Evolutionary conservation across 176 grass and related monocot species (phyloP), one percentile per base, ranked within the genome.

Genomic region (Tillandsia fasciculata): DNA sequence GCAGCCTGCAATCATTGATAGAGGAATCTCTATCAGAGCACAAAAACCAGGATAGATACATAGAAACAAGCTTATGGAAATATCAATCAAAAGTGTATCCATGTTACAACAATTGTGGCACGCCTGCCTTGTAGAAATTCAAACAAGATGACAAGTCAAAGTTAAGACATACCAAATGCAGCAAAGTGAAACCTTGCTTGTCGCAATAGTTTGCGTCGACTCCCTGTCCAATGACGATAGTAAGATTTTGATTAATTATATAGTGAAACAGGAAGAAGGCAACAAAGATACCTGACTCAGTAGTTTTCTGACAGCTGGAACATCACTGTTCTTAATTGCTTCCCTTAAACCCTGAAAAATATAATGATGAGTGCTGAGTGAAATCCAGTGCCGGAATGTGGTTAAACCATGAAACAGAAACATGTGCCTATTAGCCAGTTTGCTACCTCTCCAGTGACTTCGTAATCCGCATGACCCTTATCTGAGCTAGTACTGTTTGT

Each of bases 151-250:
- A 79, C n/a, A 51, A 24, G 26, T 52, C 8, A 61, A 42, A 42
- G 78, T 70, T 29, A 65, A 9, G 1, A 79, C 86, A 26, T 94
- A 99, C 95, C 82, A 99, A 76, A 99, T 99, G 95, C 51, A 99
- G 76, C 67, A 99, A 80, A 79, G 95, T 86, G 64, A 94, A 82
- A 64, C 82, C 95, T 88, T 99, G 84, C 78, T 86, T 99, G 73
- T 99, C 95, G 26, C 90, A 83, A 66, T 99, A 99, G 73, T 99
- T 99, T 33, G 78, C 77, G 88, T 94, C 82, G 49, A 99, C 95
- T 74, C 90, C 90, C 94, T 99, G 87, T 17, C 28, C 71, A 80
- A 79, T 52, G 50, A 12, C 76, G 59, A 63, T 79, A 2, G 58
- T 80, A 61, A 87, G 77, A 70, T 70, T 66, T 74, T 53, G 67